These are phyloP conservation scores for Trichomonascus vanleenenianus DNA, from an alignment of 805 yeast species.

Conservation along the genomic window DNA sequence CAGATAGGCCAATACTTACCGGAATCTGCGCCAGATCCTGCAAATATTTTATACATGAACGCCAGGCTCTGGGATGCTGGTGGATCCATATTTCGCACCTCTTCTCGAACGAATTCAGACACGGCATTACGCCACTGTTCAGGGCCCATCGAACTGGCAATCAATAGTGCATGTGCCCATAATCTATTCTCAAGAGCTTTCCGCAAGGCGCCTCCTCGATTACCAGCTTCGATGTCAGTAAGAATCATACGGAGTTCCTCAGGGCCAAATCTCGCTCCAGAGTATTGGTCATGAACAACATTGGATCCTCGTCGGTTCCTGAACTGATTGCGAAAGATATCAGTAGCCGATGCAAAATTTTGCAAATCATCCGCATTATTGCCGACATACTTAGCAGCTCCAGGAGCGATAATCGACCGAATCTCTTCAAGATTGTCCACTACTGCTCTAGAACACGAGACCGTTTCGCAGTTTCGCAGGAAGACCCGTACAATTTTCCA, in stretches of 20 bases:
- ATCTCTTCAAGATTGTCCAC: constrained; percentile 13
- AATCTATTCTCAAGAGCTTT: constrained; percentile 55
- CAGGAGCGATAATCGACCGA: constrained; percentile 21
- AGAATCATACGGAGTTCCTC: constrained; percentile 18
- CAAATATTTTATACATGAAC: constrained; percentile 51
- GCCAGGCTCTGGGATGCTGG: constrained; percentile 39
- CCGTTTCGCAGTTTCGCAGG: constrained; percentile 16
- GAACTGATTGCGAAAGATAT: constrained; percentile 15
- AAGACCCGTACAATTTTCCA: constrained; percentile 30
- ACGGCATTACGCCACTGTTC: constrained; percentile 53
- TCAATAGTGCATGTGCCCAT: constrained; percentile 69
- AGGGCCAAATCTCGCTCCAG: constrained; percentile 7
- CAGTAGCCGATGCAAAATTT: constrained; percentile 21
- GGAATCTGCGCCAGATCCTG: constrained; percentile 52
- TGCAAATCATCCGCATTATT: constrained; percentile 13
- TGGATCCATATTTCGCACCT: constrained; percentile 32
- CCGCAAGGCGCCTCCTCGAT: constrained; percentile 56
- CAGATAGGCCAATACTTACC: constrained; percentile 9
- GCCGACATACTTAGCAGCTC: constrained; percentile 7
- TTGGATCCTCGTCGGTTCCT: constrained; percentile 3
- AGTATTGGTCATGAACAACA: neutral
- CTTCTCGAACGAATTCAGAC: constrained; percentile 47
- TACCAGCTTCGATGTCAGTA: constrained; percentile 37
- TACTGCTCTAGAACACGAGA: constrained; percentile 23
- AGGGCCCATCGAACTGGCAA: constrained; percentile 59